These are phyloP conservation scores for Boletus rubropictus DNA, from an alignment of 768 basidiomycete genomes.

Conservation along the genomic window DNA sequence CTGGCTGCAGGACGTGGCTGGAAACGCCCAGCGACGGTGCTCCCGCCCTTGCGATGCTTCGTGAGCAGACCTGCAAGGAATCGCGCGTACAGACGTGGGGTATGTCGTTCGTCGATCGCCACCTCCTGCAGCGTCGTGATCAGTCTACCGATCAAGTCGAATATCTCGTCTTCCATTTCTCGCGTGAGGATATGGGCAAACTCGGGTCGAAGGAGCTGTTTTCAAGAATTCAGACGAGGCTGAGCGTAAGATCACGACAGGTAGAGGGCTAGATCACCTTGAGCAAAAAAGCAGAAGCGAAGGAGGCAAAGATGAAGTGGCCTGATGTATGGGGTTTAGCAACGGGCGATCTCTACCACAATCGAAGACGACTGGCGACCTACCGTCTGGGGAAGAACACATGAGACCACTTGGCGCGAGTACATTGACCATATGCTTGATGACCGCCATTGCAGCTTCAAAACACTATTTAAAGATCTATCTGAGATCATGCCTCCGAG, in stretches of 20 bases:
- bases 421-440: slow-evolving; percentile 57
- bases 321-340: slow-evolving; percentile 32
- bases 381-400: slow-evolving; percentile 75
- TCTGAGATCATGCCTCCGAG: background rate
- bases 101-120: slow-evolving; percentile 77
- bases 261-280: slow-evolving; percentile 44
- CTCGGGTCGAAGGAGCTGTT: slow-evolving; percentile 66
- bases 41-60: slow-evolving; percentile 63
- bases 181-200: slow-evolving; percentile 57
- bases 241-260: background rate
- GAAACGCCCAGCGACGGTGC: slow-evolving; percentile 45
- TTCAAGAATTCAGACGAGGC: background rate
- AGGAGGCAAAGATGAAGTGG: slow-evolving; percentile 73
- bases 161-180: slow-evolving; percentile 61
- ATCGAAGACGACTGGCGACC: slow-evolving; percentile 1
- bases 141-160: slow-evolving; percentile 63
- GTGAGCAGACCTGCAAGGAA: slow-evolving; percentile 71
- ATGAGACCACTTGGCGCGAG: slow-evolving; percentile 70
- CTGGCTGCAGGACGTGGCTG: slow-evolving; percentile 47
- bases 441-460: slow-evolving; percentile 61
- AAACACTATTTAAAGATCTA: slow-evolving; percentile 40
- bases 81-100: slow-evolving; percentile 72
- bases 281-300: slow-evolving; percentile 78
- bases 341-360: background rate
- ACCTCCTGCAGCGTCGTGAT: slow-evolving; percentile 70